Base-by-base conservation (phyloP, 2,329 filamentous ascomycete species). In the Penicillium sp. region DNA sequence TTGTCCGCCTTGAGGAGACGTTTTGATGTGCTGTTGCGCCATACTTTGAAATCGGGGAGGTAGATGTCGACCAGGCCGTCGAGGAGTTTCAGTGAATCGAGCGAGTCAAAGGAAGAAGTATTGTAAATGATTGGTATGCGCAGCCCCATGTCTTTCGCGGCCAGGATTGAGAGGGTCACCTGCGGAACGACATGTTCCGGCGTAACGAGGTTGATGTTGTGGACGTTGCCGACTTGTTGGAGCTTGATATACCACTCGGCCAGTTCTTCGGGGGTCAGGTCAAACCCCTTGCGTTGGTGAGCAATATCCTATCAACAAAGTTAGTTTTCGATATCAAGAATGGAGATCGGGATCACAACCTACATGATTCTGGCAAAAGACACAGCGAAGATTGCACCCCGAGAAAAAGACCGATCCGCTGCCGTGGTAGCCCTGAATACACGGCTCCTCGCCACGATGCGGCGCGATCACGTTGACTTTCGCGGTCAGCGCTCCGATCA, bases 141-240 rank as follows among this genome's bases (percentile, higher is more conserved):
- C 10, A 95, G 77, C 0, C 91, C 91, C 38, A 88, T 79, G 28
- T 91, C 86, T 49, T 84, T 83, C 0, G 91, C 90, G 62, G 89
- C 83, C 25, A 96, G 79, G 66, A 95, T 91, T 14, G 88, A 88
- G 35, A 95, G 79, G 0, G 86, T 90, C 10, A 95, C 90, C 72
- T 95, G 91, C 0, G 91, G 90, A 4, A 92, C 91, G 17, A 96
- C 90, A 73, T 96, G 92, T 72, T 96, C 91, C 0, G 91, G 91
- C 0, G 91, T 96, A 59, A 96, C 85, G 22, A 94, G 85, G 73
- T 96, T 95, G 81, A 96, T 93, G 73, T 95, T 95, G 78, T 96
- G 91, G n/a, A 91, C 90, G 8, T 83, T 79, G n/a, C 90, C 91
- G 2, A 91, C 83, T 31, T 90, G 82, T 72, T 95, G 91, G 45